Base-by-base conservation (phyloP, 2,329 filamentous ascomycete genomes). In the Alternaria triticina region DNA sequence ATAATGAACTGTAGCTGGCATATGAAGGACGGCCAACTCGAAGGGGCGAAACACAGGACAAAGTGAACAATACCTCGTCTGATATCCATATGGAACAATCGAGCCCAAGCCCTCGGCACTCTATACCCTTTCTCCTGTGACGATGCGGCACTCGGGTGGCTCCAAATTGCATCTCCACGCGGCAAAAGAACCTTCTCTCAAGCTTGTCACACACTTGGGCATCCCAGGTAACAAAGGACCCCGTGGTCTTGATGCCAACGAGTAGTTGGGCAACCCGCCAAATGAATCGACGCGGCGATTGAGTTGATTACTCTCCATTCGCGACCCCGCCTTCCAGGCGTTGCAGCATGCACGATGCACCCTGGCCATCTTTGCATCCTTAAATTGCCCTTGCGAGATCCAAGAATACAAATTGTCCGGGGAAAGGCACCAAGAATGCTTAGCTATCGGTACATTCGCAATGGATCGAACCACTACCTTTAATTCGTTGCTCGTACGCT, bases 331-430 rank as follows among this genome's bases (percentile, higher is more conserved):
- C 61, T 54, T 57, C 36, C 59, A 69, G 46, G 64, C 64, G 64
- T 68, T 66, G 63, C 46, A 65, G 64, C 57, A 60, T 61, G 59
- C 47, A 65, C 52, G 8, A 40, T n/a, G 12, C 22, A 40, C 7
- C 49, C 20, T 25, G 30, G 7, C 30, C 28, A 40, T 20, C 20
- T 40, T 25, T 40, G 17, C 20, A 36, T 22, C 28, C 13, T n/a
- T 36, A 68, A 65, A 65, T 33, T 33, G 49, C 58, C 30, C 62
- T 56, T 23, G 49, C 30, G 44, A 45, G 28, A 50, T 54, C 65
- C 64, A 71, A 69, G 68, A 59, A 33, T 25, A 68, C 65, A 70
- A 68, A 69, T 40, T 61, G 62, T 27, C 57, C 64, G 49, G 20
- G 49, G 69, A 71, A 68, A 51, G 57, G 23, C 55, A 50, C 57